These are phyloP conservation scores for Thalassiosira hispida DNA, from an alignment of 352 stramenopile genomes.

Conservation along the genomic window DNA sequence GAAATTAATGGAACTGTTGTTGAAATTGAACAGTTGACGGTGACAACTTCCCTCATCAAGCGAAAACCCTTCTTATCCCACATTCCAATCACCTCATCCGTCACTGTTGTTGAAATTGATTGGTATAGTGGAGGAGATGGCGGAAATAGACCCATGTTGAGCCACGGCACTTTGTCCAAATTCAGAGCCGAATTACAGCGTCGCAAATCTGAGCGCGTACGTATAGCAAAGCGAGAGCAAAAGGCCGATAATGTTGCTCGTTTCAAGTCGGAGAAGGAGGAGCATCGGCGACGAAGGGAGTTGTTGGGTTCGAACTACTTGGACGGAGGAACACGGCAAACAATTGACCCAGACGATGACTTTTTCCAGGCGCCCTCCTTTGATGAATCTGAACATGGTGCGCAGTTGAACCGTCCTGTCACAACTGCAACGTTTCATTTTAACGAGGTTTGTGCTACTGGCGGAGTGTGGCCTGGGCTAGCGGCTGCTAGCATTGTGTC, in stretches of 20 bases:
- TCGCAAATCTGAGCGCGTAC: conserved; percentile 33
- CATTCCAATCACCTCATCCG: conserved; percentile 61
- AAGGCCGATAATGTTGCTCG: conserved; percentile 45
- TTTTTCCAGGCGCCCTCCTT: conserved; percentile 61
- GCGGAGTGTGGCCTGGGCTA: conserved; percentile 38
- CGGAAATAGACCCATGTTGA: conserved; percentile 36
- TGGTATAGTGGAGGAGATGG: conserved; percentile 47
- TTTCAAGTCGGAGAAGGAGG: conserved; percentile 55
- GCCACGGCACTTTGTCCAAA: conserved; percentile 30
- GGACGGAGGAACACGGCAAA: conserved; percentile 41
- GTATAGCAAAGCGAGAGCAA: conserved; percentile 53
- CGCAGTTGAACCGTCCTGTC: conserved; percentile 5
- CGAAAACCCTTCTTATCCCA: conserved; percentile 74
- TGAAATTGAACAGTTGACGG: conserved; percentile 56
- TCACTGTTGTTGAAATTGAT: conserved; percentile 76
- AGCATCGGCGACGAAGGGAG: conserved; percentile 28
- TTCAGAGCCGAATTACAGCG: conserved; percentile 41
- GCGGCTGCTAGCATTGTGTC: not conserved
- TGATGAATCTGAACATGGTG: conserved; percentile 11
- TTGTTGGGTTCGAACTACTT: conserved; percentile 18
- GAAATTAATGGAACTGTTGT: conserved; percentile 61
- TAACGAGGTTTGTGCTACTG: conserved; percentile 38
- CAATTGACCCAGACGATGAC: conserved; percentile 71
- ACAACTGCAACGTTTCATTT: conserved; percentile 20
- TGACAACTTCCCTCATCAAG: conserved; percentile 65